These are phyloP conservation scores for Astragalus membranaceus DNA, from an alignment of 306 rosid species.

Conservation along the genomic window DNA sequence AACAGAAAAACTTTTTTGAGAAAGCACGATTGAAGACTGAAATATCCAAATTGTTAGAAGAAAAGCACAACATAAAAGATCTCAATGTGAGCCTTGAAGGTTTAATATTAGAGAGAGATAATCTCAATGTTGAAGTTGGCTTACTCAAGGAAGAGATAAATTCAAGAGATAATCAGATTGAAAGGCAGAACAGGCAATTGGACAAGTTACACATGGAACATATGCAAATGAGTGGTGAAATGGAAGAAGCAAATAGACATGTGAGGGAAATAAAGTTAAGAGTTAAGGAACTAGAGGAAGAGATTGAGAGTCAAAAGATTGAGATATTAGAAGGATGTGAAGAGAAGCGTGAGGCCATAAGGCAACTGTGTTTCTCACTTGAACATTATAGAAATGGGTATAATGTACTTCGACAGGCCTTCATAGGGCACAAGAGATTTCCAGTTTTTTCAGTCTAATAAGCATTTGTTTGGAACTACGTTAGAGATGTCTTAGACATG, in stretches of 20 bases:
- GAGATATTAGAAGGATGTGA: constrained; percentile 62
- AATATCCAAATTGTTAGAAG: constrained; percentile 40
- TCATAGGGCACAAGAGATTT: constrained; percentile 38
- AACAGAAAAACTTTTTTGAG: constrained; percentile 67
- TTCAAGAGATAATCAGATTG: constrained; percentile 31
- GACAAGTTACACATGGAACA: constrained; percentile 34
- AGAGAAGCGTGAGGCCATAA: constrained; percentile 85
- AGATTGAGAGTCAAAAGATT: constrained; percentile 53
- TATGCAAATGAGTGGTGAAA: constrained; percentile 19
- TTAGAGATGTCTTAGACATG: too few relatives aligned
- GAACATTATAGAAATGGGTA: constrained; percentile 71
- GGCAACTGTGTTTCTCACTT: constrained; percentile 82
- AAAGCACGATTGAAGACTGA: constrained; percentile 64
- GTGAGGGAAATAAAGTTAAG: constrained; percentile 38
- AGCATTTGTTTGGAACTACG: too few relatives aligned
- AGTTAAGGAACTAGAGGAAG: constrained; percentile 46
- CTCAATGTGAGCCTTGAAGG: constrained; percentile 32
- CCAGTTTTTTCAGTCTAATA: constrained; percentile 36
- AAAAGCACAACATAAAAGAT: constrained; percentile 14
- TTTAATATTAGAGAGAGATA: constrained; percentile 39
- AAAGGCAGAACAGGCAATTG: constrained; percentile 28
- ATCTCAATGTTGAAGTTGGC: constrained; percentile 34
- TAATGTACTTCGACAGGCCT: constrained; percentile 43
- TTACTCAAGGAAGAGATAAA: constrained; percentile 25
- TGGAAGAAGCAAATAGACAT: constrained; percentile 33